phyloP scores from a whole-genome alignment of 2,329 filamentous ascomycete genomes.

The Chrysoporthe deuterocubensis region DNA sequence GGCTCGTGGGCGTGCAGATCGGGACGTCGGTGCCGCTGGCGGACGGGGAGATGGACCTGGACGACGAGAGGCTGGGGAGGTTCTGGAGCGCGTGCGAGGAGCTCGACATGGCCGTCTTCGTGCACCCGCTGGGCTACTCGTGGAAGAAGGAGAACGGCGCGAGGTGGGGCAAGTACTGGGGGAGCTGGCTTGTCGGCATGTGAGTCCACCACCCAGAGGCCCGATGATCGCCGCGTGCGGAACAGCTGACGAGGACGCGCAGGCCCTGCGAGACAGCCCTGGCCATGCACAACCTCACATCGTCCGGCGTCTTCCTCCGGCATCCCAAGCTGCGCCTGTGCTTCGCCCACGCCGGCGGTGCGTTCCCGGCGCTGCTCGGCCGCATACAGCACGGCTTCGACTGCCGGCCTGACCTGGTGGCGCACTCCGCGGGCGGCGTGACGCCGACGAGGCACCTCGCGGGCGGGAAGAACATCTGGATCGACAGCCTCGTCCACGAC shows the following conservation, averaged over 20 bases:
- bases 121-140: constrained; percentile 42
- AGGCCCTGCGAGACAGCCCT: constrained; percentile 41
- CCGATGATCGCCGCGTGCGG: background rate
- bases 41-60: constrained; percentile 36
- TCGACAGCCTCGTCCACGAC: constrained; percentile 42
- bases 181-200: constrained; percentile 42
- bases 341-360: constrained; percentile 42
- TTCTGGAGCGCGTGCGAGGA: constrained; percentile 41
- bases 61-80: constrained; percentile 35
- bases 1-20: constrained; percentile 40
- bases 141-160: constrained; percentile 38
- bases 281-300: constrained; percentile 39
- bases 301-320: constrained; percentile 37
- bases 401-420: constrained; percentile 42
- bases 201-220: constrained; percentile 9
- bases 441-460: constrained; percentile 38
- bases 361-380: constrained; percentile 41
- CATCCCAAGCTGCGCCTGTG: constrained; percentile 39
- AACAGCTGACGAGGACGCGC: background rate
- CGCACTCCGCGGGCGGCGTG: constrained; percentile 36
- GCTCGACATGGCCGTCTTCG: constrained; percentile 39
- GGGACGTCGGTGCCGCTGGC: constrained; percentile 36
- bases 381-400: constrained; percentile 42
- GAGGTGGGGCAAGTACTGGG: constrained; percentile 40
- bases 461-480: constrained; percentile 37